Evolutionary conservation across 129 eudicot species (phyloP), one percentile per base, ranked within the genome.

Genomic region (Flaveria linearis): DNA sequence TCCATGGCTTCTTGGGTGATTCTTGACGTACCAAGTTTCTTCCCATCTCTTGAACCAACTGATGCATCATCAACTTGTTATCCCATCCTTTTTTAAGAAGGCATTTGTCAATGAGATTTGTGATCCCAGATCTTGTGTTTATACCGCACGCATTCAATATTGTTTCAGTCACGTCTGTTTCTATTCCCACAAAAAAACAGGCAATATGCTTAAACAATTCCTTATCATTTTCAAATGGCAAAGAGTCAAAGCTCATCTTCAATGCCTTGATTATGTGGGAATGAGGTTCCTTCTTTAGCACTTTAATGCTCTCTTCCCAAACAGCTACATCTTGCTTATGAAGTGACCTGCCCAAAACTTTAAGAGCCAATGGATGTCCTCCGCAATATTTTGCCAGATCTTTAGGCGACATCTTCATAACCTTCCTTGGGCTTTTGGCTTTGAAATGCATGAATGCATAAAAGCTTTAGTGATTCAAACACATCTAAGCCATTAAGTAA

Each of bases 381-480:
- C 30, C 43, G 23, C 83, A 83, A 30, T 73, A 47, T 0, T 3
- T 1, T 3, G 63, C 42, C 3, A 74, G 52, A 33, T 57, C 51
- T 52, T 11, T 10, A 67, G 4, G 83, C 62, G 14, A 73, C 68
- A 9, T 74, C 66, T 51, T 15, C 7, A 42, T 78, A 83, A 23
- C 49, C 71, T 68, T 50, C 41, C 0, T 12, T 30, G 0, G 83
- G 83, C 46, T 1, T 22, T 4, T 11, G 20, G 23, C 72, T 10
- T 64, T 78, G 51, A 53, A 85, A 82, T 66, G 89, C 89, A 78
- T 74, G 76, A 64, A 62, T 50, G 41, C 79, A 66, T 16, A 85
- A 77, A 46, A 85, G 75, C 26, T 75, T 45, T 0, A 69, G 30
- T 3, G 86, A 85, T 30, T 55, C 56, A 36, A 3, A 11, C 2